These are phyloP conservation scores for Platismatia glauca DNA, from an alignment of 495 filamentous ascomycete genomes.

Conservation along the genomic window DNA sequence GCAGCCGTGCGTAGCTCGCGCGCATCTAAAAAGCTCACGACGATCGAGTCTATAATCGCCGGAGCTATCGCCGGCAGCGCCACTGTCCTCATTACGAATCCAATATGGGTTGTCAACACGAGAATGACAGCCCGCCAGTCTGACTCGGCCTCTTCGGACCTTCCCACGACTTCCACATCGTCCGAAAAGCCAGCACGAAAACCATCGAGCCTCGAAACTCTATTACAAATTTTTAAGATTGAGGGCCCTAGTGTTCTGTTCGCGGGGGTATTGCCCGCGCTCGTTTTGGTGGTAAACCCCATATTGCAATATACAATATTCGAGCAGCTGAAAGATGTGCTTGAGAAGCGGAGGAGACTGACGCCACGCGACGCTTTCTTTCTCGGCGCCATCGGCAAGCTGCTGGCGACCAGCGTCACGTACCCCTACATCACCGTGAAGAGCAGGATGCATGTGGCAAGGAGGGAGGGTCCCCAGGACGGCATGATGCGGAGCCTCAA, in stretches of 20 bases:
- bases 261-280: constrained; percentile 81
- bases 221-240: constrained; percentile 63
- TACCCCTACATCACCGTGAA: constrained; percentile 99
- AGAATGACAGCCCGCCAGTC: constrained; percentile 86
- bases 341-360: constrained; percentile 58
- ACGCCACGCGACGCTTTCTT: constrained; percentile 83
- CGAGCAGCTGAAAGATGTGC: constrained; percentile 81
- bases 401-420: constrained; percentile 85
- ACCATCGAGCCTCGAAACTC: constrained; percentile 67
- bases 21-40: constrained; percentile 72
- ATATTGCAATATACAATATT: constrained; percentile 99
- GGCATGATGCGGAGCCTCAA: constrained; percentile 64
- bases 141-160: constrained; percentile 42
- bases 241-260: constrained; percentile 83
- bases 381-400: constrained; percentile 85
- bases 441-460: constrained; percentile 89
- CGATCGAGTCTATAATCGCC: constrained; percentile 83
- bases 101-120: constrained; percentile 98
- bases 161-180: constrained; percentile 35
- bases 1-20: constrained; percentile 69
- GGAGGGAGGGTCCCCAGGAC: constrained; percentile 54
- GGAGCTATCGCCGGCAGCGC: constrained; percentile 91
- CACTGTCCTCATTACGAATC: constrained; percentile 91
- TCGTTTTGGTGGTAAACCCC: constrained; percentile 92
- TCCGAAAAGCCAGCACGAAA: constrained; percentile 34